Evolutionary conservation across 1,284 basidiomycete genomes (phyloP).

Genomic region (Porphyrellus sp.): DNA sequence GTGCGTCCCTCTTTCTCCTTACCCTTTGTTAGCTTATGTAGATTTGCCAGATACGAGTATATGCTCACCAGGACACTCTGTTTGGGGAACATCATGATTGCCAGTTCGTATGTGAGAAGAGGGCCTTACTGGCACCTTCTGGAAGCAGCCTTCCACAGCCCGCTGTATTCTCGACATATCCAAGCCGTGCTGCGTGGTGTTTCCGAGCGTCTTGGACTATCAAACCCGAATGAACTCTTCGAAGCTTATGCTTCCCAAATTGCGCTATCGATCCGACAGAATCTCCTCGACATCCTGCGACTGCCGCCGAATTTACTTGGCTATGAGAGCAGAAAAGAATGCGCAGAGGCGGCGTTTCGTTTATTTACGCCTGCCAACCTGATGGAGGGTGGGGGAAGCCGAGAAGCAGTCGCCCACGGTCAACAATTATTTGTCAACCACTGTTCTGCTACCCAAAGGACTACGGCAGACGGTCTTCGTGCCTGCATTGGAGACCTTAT

Average conservation of each 20-base stretch:
- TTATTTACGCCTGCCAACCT: slow-evolving; percentile 63
- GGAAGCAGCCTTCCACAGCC: slow-evolving; percentile 56
- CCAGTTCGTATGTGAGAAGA: slow-evolving; percentile 77
- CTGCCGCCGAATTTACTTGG: slow-evolving; percentile 74
- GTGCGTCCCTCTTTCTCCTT: slow-evolving; percentile 41
- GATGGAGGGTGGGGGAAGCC: slow-evolving; percentile 36
- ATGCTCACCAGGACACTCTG: slow-evolving; percentile 79
- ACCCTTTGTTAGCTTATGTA: slow-evolving; percentile 1
- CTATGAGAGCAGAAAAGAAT: slow-evolving; percentile 58
- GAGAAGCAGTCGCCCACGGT: slow-evolving; percentile 38
- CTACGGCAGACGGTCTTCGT: slow-evolving; percentile 49
- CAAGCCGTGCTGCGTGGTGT: slow-evolving; percentile 63
- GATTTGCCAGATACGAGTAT: slow-evolving; percentile 57
- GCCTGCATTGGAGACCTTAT: slow-evolving; percentile 73
- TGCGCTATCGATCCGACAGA: slow-evolving; percentile 58
- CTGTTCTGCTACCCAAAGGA: slow-evolving; percentile 58
- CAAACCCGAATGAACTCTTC: slow-evolving; percentile 65
- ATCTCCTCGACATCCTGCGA: slow-evolving; percentile 53
- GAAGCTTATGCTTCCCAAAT: slow-evolving; percentile 78
- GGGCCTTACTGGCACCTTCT: slow-evolving; percentile 86
- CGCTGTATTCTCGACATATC: slow-evolving; percentile 58
- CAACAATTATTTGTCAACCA: slow-evolving; percentile 56
- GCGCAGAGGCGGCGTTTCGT: slow-evolving; percentile 58
- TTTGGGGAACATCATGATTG: slow-evolving; percentile 82
- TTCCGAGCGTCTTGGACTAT: slow-evolving; percentile 68